Evolutionary conservation across 192 early-diverging fungal genomes (phyloP).

Genomic region (Linnemannia exigua): DNA sequence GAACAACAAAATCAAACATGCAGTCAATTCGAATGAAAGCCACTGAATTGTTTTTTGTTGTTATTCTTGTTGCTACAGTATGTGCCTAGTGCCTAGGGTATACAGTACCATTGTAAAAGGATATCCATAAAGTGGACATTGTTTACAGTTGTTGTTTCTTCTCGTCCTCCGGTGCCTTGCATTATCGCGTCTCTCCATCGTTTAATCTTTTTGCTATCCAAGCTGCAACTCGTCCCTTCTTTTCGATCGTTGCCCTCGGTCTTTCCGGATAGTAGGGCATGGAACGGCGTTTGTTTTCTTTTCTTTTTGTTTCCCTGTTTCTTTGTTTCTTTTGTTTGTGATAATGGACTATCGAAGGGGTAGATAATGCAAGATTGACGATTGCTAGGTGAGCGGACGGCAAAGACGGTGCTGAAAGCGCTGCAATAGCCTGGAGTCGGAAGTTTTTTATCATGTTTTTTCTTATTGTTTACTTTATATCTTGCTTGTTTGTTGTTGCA

Average conservation of each 20-base stretch:
- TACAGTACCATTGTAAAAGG: neutral
- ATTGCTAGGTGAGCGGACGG: neutral
- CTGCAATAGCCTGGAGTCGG: neutral
- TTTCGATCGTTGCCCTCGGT: neutral
- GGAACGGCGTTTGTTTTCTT: neutral
- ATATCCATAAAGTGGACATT: neutral
- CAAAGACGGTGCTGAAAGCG: neutral
- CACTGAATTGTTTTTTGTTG: neutral
- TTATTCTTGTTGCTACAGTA: no score
- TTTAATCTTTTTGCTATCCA: neutral
- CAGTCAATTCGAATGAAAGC: neutral
- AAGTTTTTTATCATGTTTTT: neutral
- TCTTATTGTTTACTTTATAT: neutral
- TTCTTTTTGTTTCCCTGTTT: neutral
- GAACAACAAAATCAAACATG: neutral
- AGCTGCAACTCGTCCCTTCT: neutral
- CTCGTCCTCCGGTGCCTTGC: neutral
- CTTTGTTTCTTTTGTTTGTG: neutral
- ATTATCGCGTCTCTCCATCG: neutral
- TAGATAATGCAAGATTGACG: slow-evolving; percentile 3
- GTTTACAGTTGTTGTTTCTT: neutral
- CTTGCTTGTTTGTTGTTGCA: neutral
- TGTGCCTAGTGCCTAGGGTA: no score
- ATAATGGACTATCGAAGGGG: neutral
- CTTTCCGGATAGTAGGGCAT: neutral